These are phyloP conservation scores for Aegilops bicornis DNA, from an alignment of 176 grass and related monocot genomes.

Conservation along the genomic window DNA sequence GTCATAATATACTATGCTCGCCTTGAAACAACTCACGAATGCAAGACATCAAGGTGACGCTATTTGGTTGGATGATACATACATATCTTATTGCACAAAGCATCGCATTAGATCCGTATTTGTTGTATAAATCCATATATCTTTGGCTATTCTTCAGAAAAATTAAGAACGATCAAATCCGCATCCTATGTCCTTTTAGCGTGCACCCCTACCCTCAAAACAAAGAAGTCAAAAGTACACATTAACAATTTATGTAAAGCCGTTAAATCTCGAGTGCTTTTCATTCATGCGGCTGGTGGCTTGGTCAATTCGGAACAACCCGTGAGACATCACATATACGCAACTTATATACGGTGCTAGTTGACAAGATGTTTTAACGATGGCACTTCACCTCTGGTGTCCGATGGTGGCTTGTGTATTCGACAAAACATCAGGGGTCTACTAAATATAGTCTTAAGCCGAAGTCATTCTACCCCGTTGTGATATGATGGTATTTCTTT, in stretches of 20 bases:
- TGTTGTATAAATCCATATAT: neutral
- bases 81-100: neutral
- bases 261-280: neutral
- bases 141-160: too few relatives aligned
- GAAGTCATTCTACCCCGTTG: neutral
- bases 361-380: neutral
- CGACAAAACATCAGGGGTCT: neutral
- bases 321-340: neutral
- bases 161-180: too few relatives aligned
- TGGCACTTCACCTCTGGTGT: neutral
- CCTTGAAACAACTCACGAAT: neutral
- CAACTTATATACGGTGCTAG: neutral
- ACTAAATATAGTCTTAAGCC: too few relatives aligned
- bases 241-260: neutral
- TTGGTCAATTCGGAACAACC: too few relatives aligned
- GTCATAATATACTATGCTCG: neutral
- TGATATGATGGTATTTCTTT: neutral
- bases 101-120: neutral
- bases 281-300: neutral
- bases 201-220: too few relatives aligned
- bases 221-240: neutral
- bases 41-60: neutral
- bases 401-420: neutral
- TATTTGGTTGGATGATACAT: neutral
- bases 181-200: too few relatives aligned